A percentile compares a stretch with the other conserved stretches of the same genome.
Evolutionary conservation across 2,329 filamentous ascomycete species (phyloP).

Genomic region (Aspergillus tamarii): DNA sequence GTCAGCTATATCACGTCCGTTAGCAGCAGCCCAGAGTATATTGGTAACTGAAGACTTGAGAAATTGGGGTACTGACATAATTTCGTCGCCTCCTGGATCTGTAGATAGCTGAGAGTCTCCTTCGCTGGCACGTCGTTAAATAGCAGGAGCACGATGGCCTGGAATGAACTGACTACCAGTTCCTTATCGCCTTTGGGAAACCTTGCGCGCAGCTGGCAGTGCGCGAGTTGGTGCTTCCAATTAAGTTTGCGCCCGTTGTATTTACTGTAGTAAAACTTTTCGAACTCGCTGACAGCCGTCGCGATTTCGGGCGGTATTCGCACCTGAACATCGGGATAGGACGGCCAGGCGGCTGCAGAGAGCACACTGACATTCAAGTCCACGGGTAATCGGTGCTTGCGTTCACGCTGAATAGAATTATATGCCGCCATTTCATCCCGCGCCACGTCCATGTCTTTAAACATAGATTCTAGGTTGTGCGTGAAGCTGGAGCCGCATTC

Average conservation of each 20-base stretch:
- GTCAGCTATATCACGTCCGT: slow-evolving; percentile 55
- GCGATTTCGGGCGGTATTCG: slow-evolving; percentile 76
- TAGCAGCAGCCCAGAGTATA: slow-evolving; percentile 20
- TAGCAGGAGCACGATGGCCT: slow-evolving; percentile 84
- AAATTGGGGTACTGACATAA: slow-evolving; percentile 58
- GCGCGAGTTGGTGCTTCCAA: slow-evolving; percentile 93
- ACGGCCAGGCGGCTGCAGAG: slow-evolving; percentile 90
- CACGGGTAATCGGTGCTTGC: slow-evolving; percentile 60
- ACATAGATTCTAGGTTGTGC: slow-evolving; percentile 98
- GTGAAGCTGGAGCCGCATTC: slow-evolving; percentile 95
- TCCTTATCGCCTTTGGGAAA: slow-evolving; percentile 85
- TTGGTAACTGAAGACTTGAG: background rate
- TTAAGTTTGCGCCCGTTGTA: slow-evolving; percentile 83
- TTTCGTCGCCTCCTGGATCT: slow-evolving; percentile 74
- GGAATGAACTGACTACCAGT: slow-evolving; percentile 86
- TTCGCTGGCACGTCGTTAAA: slow-evolving; percentile 75
- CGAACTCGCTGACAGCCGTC: slow-evolving; percentile 77
- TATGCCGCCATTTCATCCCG: slow-evolving; percentile 93
- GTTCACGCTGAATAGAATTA: slow-evolving; percentile 67
- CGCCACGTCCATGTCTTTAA: slow-evolving; percentile 93
- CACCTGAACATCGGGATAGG: slow-evolving; percentile 77
- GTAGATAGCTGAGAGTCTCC: slow-evolving; percentile 71
- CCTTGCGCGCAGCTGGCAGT: slow-evolving; percentile 79
- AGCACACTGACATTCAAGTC: slow-evolving; percentile 87
- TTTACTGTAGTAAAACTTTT: slow-evolving; percentile 83